Conservation (phyloP, 78 protist species). For the Dictyostelium purpureum region DNA sequence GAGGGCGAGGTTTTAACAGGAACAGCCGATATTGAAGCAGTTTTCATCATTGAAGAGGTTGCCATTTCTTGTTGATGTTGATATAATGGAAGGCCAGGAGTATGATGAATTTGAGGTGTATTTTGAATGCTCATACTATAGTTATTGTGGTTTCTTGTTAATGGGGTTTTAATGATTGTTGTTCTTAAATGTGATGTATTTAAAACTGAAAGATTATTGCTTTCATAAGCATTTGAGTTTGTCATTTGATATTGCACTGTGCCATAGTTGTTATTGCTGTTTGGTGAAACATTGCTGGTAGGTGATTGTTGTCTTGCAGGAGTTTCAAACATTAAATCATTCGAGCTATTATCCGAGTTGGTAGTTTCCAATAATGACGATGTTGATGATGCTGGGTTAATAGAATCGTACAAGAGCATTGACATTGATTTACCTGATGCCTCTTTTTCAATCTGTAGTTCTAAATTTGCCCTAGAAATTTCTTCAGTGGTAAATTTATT, state of each 20-base stretch:
- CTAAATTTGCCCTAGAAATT: slow-evolving; percentile 34
- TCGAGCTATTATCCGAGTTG: not conserved
- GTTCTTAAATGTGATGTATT: slow-evolving; percentile 53
- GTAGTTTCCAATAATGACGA: not conserved
- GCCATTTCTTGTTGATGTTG: slow-evolving; percentile 10
- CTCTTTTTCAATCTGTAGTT: slow-evolving; percentile 32
- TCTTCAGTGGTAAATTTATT: slow-evolving; percentile 46
- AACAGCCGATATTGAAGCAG: slow-evolving; percentile 27
- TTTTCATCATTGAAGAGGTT: slow-evolving; percentile 34
- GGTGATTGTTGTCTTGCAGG: not conserved
- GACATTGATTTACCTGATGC: slow-evolving; percentile 25
- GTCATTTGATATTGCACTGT: slow-evolving; percentile 35
- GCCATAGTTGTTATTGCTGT: not conserved
- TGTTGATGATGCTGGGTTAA: not conserved
- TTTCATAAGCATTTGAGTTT: slow-evolving; percentile 47
- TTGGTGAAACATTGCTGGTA: not conserved
- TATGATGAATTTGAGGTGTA: not conserved
- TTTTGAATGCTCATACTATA: not conserved
- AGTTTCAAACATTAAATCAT: too few species aligned
- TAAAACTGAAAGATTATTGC: slow-evolving; percentile 34
- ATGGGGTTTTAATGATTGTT: slow-evolving; percentile 35
- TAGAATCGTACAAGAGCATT: not conserved
- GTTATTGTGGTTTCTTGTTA: not conserved
- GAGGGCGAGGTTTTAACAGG: slow-evolving; percentile 27
- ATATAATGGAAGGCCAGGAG: not conserved